Base-by-base conservation (phyloP, 352 stramenopile species). In the Globisporangium cystogenes region DNA sequence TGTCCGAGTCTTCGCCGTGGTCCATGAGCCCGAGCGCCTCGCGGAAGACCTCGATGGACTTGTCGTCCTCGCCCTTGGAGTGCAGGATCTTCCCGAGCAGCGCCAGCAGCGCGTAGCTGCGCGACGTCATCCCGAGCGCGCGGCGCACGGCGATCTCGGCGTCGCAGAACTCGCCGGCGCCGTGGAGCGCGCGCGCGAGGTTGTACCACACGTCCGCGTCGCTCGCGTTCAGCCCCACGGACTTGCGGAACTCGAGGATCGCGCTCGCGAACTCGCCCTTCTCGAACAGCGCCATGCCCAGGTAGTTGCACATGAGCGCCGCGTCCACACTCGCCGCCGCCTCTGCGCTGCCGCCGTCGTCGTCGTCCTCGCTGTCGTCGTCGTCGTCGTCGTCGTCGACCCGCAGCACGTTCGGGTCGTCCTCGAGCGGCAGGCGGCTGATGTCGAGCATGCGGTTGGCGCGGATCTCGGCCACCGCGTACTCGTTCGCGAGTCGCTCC, bases 1-100 rank as follows among this genome's bases (percentile, higher is more conserved):
- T 67, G 48, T 86, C 82, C n/a, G 76, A 88, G 49, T 90, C 71
- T 15, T 68, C 69, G 10, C 70, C 52, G 7, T 48, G 54, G 41
- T 86, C 71, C 72, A 90, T 88, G 18, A 94, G 55, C 12, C 72
- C 70, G 14, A 94, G 55, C 26, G 81, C 81, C 42, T 90, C 74
- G 45, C 79, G 78, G 59, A 94, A 94, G 18, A 89, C 68, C 20
- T 82, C 57, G 36, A 92, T 85, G 21, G 81, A 81, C 54, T 74
- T 70, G 53, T 91, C 81, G 61, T 91, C 77, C 41, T 92, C 79
- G 35, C 83, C 83, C 51, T 80, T 80, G 3, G 83, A 69, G 53
- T 94, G 78, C 43, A 94, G 58, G 37, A 94, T 90, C 68, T 92
- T 94, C 47, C 83, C 83, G 21, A 92, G 61, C 47, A 92, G 69